Evolutionary conservation across 1,284 basidiomycete genomes (phyloP).

Genomic region (Mycena sp.): DNA sequence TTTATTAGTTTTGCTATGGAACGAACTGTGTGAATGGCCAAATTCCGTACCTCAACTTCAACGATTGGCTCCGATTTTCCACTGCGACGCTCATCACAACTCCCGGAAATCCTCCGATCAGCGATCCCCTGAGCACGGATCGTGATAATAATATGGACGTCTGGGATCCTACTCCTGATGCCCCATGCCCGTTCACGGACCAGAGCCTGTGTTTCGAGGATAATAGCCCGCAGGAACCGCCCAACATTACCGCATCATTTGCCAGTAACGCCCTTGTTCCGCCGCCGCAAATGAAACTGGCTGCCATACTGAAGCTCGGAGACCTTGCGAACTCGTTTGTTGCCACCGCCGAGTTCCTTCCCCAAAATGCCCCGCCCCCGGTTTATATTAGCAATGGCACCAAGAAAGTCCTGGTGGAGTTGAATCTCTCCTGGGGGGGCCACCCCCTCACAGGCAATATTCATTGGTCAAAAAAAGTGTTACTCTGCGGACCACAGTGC

Average conservation of each 20-base stretch:
- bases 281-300: too few relatives aligned
- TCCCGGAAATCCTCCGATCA: background rate
- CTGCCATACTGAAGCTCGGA: too few relatives aligned
- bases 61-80: background rate
- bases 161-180: background rate
- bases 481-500: too few relatives aligned
- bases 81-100: background rate
- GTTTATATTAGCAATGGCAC: conserved; percentile 4
- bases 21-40: background rate
- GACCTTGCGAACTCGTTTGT: background rate
- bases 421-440: background rate
- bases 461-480: too few relatives aligned
- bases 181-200: background rate
- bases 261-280: background rate
- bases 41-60: background rate
- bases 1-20: background rate
- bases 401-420: background rate
- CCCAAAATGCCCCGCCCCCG: background rate
- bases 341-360: background rate
- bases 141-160: background rate
- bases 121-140: background rate
- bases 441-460: background rate
- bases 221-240: background rate
- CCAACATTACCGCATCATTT: background rate
- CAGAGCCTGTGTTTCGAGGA: background rate